Evolutionary conservation across 1,284 basidiomycete species (phyloP), one percentile per base, ranked within the genome.

Genomic region (Phaffia rhodozyma): DNA sequence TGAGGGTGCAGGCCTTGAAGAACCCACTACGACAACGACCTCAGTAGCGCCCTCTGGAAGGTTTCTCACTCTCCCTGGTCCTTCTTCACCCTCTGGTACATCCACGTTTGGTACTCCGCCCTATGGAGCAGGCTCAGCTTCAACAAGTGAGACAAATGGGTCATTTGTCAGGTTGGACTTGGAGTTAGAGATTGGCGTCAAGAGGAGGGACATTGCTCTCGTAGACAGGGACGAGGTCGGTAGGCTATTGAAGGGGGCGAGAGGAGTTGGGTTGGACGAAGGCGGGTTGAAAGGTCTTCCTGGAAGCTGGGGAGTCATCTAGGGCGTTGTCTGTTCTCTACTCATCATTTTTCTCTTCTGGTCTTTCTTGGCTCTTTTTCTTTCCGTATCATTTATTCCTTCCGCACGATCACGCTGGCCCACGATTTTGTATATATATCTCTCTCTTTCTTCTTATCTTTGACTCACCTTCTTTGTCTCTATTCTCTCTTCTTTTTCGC

Each of bases 31-130:
- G 34, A 58, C 38, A 48, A 20, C 56, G 5, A 58, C 29, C 23
- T 9, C 30, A 38, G 32, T 21, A 23, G n/a, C 34, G 18, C 49
- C 32, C 20, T 43, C n/a, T 43, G 13, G 13, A 43, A 7, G 38
- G 38, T 43, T 32, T 21, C 50, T 56, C 32, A 51, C 58, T 30
- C 54, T 55, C 13, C 58, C 38, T 43, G 38, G 38, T 56, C 57
- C 43, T 53, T 48, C 60, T 47, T 59, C 60, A 62, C 58, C n/a
- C 64, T 69, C 25, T 64, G 59, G 50, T 60, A 66, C 43, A 68
- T 65, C 30, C 66, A 69, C 63, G 67, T 54, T 34, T 57, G 59
- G 47, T 58, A 60, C 59, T 68, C 68, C 58, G 61, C 25, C 50
- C 32, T 47, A 27, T 49, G 6, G 11, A 13, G 18, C 2, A 29